These are phyloP conservation scores for Darksidea phi DNA, from an alignment of 495 filamentous ascomycete species.

Conservation along the genomic window DNA sequence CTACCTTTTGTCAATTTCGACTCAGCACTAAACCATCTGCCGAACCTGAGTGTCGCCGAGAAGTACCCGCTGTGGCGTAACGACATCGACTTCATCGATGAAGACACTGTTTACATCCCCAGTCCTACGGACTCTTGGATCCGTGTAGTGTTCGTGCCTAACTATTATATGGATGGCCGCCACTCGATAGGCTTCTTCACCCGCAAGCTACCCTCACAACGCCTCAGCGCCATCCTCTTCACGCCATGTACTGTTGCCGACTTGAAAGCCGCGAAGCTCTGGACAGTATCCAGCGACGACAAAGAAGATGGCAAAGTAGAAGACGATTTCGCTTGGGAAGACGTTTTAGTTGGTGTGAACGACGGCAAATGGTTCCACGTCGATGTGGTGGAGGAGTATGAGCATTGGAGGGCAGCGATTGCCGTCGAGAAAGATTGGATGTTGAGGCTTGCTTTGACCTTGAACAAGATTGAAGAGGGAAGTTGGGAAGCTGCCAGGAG, in stretches of 20 bases:
- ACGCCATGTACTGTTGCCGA: background rate
- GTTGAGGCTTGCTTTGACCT: no score
- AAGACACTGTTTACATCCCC: background rate
- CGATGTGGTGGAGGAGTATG: no score
- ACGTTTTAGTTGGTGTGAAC: no score
- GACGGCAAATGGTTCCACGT: no score
- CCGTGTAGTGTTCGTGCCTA: slow-evolving; percentile 9
- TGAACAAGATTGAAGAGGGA: no score
- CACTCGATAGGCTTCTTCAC: slow-evolving; percentile 11
- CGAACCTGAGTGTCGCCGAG: background rate
- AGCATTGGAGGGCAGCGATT: no score
- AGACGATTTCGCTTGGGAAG: no score
- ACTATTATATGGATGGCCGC: slow-evolving; percentile 11
- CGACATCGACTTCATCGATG: slow-evolving; percentile 1
- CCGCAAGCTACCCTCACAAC: background rate
- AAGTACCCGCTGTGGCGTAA: background rate
- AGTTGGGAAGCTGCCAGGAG: no score
- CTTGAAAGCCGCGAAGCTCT: background rate
- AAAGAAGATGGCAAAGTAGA: no score
- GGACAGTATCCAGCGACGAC: no score
- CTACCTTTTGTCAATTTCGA: slow-evolving; percentile 17
- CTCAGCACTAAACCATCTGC: slow-evolving; percentile 12
- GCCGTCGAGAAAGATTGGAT: no score
- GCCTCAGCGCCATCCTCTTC: background rate
- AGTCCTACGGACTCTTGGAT: background rate